Base-by-base conservation (phyloP, 495 filamentous ascomycete genomes). In the Wilcoxina mikolae region DNA sequence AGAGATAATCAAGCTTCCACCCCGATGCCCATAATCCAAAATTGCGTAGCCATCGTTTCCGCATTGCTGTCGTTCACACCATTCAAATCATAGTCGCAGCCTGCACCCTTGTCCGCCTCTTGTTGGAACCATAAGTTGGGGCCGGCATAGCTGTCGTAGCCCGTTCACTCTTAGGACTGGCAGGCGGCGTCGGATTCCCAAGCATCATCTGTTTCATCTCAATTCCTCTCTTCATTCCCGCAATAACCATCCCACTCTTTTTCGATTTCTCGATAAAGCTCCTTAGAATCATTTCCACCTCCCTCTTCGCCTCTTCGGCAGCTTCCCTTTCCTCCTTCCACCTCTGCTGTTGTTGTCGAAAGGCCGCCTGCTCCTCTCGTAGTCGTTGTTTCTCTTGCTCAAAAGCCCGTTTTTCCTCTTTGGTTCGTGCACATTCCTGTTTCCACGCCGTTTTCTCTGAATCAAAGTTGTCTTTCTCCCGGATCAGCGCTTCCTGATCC, bases 371-470 rank as follows among this genome's bases (percentile, higher is more conserved):
- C 46, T 49, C 46, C 27, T 49, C 46, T 11, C 27, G 46, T 2
- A 49, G 27, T 25, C 46, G 46, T 12, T 49, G 46, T 3, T 20
- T 27, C 46, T 49, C 46, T 15, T 18, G 24, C 24, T 49, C 46
- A 3, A 49, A 49, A 23, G 46, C 46, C 9, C 20, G 24, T 12
- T 49, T 27, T 23, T 49, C 46, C 46, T 49, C 46, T 25, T 28
- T 27, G 11, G 12, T 15, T 25, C 25, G 22, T 15, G 22, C 9
- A 3, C 9, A 15, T 25, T 49, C 46, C 15, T 15, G 23, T 15
- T 29, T 27, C 23, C 22, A 49, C 20, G 46, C 46, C 24, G 46
- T 25, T 12, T 49, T 49, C 46, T 49, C 46, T 7, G 46, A 22
- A 29, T 49, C 46, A 29, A 49, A 20, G 23, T n/a, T 49, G 20